Percentiles rank a stretch among this genome's conserved stretches.
Evolutionary conservation across 306 rosid species (phyloP).

Genomic region (Astragalus glycyphyllos): DNA sequence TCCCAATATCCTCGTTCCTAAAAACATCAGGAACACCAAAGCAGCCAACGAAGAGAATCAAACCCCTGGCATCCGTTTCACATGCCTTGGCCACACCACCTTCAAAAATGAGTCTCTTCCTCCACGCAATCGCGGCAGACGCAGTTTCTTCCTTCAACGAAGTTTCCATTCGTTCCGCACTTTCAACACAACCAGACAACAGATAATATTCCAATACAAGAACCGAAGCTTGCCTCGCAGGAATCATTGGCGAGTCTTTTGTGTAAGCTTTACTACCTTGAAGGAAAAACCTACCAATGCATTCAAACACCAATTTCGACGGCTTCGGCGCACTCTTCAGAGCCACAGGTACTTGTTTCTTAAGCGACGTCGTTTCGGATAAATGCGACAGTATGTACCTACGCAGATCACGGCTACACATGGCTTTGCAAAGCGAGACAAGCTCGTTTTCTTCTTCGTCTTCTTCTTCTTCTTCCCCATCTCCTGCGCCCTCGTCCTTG

Average conservation of each 20-base stretch:
- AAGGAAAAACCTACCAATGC: slow-evolving; percentile 65
- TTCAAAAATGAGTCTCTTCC: slow-evolving; percentile 56
- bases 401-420: slow-evolving; percentile 64
- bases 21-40: slow-evolving; percentile 56
- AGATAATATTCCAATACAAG: slow-evolving; percentile 57
- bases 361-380: slow-evolving; percentile 40
- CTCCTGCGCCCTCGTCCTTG: background rate
- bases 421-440: slow-evolving; percentile 47
- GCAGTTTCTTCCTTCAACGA: slow-evolving; percentile 51
- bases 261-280: slow-evolving; percentile 64
- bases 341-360: slow-evolving; percentile 51
- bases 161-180: slow-evolving; percentile 16
- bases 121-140: slow-evolving; percentile 56
- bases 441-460: slow-evolving; percentile 47
- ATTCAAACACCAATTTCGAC: slow-evolving; percentile 57
- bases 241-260: slow-evolving; percentile 51
- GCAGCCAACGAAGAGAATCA: slow-evolving; percentile 58
- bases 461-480: background rate
- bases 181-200: slow-evolving; percentile 52
- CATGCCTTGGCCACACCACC: slow-evolving; percentile 55
- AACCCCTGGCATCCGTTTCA: slow-evolving; percentile 64
- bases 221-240: slow-evolving; percentile 56
- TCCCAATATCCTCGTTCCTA: slow-evolving; percentile 49
- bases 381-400: slow-evolving; percentile 47
- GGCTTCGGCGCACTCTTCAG: slow-evolving; percentile 57